A percentile compares a stretch with the other conserved stretches of the same genome.
Evolutionary conservation across 164 flowering plant genomes (phyloP).

Genomic region (Piper longum): DNA sequence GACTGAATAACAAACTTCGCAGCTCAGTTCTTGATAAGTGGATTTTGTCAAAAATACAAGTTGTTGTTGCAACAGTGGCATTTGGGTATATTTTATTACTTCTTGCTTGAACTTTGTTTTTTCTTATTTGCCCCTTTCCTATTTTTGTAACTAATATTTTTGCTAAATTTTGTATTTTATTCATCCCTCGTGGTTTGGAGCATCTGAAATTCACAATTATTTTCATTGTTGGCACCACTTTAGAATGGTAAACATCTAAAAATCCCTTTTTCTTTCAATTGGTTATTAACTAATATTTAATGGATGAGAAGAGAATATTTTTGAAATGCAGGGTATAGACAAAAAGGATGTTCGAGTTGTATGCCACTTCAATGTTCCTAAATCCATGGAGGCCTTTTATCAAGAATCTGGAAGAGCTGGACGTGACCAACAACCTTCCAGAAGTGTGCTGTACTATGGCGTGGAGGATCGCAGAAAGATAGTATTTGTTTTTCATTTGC

Average conservation of each 20-base stretch:
- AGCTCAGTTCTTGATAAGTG: conserved; percentile 76
- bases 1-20: conserved; percentile 63
- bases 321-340: conserved; percentile 60
- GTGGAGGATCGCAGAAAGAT: conserved; percentile 69
- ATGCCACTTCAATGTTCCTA: conserved; percentile 85
- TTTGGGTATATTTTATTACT: conserved; percentile 45
- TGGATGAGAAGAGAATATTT: not conserved
- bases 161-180: not conserved
- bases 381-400: conserved; percentile 92
- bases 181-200: no score
- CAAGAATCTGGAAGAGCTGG: conserved; percentile 99
- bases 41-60: conserved; percentile 80
- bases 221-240: no score
- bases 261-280: not conserved
- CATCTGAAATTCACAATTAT: no score
- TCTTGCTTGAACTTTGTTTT: not conserved
- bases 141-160: no score
- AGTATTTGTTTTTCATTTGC: conserved; percentile 25
- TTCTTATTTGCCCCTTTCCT: not conserved
- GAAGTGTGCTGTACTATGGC: conserved; percentile 77
- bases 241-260: no score
- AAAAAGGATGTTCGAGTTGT: conserved; percentile 82
- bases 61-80: conserved; percentile 93
- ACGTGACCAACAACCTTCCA: conserved; percentile 77
- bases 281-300: no score